Evolutionary conservation across 2,329 filamentous ascomycete species (phyloP).

Genomic region (Thelonectria rubi): DNA sequence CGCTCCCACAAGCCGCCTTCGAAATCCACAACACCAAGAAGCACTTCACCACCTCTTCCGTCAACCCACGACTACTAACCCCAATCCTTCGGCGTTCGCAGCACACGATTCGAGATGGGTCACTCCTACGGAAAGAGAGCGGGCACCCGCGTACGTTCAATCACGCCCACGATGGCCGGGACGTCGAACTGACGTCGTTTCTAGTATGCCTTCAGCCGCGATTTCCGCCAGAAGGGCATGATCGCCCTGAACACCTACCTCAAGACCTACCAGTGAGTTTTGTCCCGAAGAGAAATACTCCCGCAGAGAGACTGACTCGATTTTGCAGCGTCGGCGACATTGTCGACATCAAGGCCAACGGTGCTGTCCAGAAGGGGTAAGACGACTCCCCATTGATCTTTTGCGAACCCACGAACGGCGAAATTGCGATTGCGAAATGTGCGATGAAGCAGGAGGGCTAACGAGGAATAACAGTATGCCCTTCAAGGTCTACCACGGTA

Average conservation of each 20-base stretch:
- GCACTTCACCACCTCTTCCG: slow-evolving; percentile 47
- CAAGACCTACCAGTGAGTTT: slow-evolving; percentile 80
- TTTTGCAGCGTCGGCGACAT: slow-evolving; percentile 88
- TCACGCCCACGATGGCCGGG: slow-evolving; percentile 31
- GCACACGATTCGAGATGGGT: slow-evolving; percentile 76
- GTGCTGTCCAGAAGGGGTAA: slow-evolving; percentile 98
- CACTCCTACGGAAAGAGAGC: slow-evolving; percentile 87
- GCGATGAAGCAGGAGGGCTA: slow-evolving; percentile 41
- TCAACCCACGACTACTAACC: slow-evolving; percentile 56
- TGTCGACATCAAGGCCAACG: slow-evolving; percentile 98
- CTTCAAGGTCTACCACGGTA: slow-evolving; percentile 99
- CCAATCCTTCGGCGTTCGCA: slow-evolving; percentile 49
- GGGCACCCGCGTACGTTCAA: slow-evolving; percentile 78
- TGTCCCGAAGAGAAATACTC: neutral
- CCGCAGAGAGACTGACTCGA: slow-evolving; percentile 53
- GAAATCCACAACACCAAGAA: slow-evolving; percentile 51
- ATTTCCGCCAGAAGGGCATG: slow-evolving; percentile 95
- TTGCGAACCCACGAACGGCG: slow-evolving; percentile 31
- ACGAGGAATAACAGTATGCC: slow-evolving; percentile 76
- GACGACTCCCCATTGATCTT: slow-evolving; percentile 44
- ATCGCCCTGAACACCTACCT: slow-evolving; percentile 96
- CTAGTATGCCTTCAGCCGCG: slow-evolving; percentile 90
- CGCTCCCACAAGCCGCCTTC: slow-evolving; percentile 50
- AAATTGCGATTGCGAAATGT: slow-evolving; percentile 26
- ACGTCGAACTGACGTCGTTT: slow-evolving; percentile 45